phyloP scores from a whole-genome alignment of 257 asterid genomes.

The Plantago ovata region DNA sequence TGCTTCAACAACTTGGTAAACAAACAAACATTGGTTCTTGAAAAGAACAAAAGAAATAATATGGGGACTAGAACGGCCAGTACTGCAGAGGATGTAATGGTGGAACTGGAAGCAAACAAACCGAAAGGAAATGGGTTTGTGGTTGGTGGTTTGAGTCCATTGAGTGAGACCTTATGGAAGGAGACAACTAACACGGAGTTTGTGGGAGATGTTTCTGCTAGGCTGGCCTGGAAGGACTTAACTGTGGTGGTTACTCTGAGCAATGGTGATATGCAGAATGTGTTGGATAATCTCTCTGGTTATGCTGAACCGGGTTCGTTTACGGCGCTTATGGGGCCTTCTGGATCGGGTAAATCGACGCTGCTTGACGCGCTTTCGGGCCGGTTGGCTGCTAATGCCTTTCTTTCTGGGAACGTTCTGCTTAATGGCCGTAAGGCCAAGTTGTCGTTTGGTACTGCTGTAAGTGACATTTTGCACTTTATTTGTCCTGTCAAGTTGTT shows the following conservation, averaged over 20 bases:
- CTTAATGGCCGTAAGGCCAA: conserved; percentile 94
- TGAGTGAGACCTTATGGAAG: conserved; percentile 92
- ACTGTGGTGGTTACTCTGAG: conserved; percentile 75
- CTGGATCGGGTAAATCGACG: conserved; percentile 94
- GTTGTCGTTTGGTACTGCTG: conserved; percentile 87
- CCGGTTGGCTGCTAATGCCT: conserved; percentile 84
- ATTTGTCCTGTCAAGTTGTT: too few species aligned
- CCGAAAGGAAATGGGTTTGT: conserved; percentile 67
- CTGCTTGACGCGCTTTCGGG: conserved; percentile 90
- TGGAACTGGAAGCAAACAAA: conserved; percentile 84
- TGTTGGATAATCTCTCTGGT: conserved; percentile 68
- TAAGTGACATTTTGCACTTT: conserved; percentile 25
- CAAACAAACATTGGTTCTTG: too few species aligned
- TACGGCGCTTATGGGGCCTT: conserved; percentile 97
- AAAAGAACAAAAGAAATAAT: too few species aligned
- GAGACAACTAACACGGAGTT: conserved; percentile 75
- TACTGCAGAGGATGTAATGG: conserved; percentile 49
- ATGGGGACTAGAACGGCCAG: too few species aligned
- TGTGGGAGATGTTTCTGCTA: conserved; percentile 84
- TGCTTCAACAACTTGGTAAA: too few species aligned
- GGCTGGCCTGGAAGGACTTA: conserved; percentile 86
- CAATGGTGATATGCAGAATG: conserved; percentile 79
- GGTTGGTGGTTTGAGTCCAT: conserved; percentile 83
- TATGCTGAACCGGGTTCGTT: conserved; percentile 93
- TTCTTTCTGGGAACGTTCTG: conserved; percentile 70